These are phyloP conservation scores for Myriosclerotinia curreyana DNA, from an alignment of 2,329 filamentous ascomycete species.

Conservation along the genomic window DNA sequence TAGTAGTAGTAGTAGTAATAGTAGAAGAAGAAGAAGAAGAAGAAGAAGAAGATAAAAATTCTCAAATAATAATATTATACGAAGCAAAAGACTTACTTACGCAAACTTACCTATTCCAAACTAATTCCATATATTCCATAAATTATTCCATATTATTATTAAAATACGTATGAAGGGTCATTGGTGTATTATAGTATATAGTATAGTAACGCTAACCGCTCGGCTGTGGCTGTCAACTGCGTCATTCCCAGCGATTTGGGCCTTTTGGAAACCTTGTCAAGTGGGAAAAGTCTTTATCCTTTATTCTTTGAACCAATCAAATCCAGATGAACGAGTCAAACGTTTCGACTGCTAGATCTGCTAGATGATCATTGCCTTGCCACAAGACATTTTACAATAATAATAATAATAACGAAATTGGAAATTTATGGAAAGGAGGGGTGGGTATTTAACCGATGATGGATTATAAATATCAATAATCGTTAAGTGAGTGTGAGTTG, in stretches of 20 bases:
- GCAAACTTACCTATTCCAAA: no score
- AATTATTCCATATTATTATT: no score
- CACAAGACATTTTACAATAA: constrained; percentile 5
- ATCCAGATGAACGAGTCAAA: not conserved
- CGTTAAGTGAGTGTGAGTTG: no score
- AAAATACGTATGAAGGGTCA: constrained; percentile 2
- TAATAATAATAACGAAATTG: no score
- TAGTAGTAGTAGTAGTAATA: no score
- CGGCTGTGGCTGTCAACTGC: constrained; percentile 11
- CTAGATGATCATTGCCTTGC: constrained; percentile 15
- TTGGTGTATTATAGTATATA: not conserved
- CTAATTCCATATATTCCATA: no score
- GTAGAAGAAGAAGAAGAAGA: no score
- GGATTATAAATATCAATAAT: not conserved
- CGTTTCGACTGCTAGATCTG: not conserved
- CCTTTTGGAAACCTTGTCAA: not conserved
- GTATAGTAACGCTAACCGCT: not conserved
- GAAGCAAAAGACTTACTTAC: no score
- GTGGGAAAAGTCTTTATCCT: not conserved
- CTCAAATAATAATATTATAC: no score
- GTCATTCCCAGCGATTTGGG: not conserved
- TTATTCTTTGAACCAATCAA: not conserved
- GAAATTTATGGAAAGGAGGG: no score
- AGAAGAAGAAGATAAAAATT: no score
- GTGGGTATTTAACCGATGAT: not conserved